Percentiles rank a stretch among this genome's conserved stretches.
These are phyloP conservation scores for Xylariaceae sp. DNA, from an alignment of 2,329 filamentous ascomycete species.

Conservation along the genomic window DNA sequence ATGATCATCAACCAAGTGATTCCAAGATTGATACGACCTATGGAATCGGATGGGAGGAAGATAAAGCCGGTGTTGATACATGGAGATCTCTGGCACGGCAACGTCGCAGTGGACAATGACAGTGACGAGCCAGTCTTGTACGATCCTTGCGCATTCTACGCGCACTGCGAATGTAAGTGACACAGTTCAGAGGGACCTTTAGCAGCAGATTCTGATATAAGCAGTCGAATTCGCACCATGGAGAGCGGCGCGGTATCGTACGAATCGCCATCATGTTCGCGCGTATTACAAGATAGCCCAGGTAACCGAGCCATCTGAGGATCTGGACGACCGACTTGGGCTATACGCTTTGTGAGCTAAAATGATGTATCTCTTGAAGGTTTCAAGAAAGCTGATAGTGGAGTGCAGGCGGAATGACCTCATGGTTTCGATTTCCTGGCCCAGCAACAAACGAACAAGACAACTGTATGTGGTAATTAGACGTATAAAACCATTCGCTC, in stretches of 20 bases:
- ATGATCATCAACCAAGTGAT: slow-evolving; percentile 28
- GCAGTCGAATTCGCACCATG: slow-evolving; percentile 2
- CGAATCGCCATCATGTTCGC: neutral
- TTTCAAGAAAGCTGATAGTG: neutral
- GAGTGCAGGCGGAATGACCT: neutral
- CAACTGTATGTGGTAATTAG: neutral
- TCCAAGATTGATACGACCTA: slow-evolving; percentile 28
- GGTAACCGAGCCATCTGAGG: neutral
- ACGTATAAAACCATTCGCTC: too few relatives aligned
- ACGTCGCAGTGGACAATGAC: slow-evolving; percentile 32
- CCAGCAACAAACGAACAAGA: neutral
- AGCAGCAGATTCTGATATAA: neutral
- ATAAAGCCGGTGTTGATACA: slow-evolving; percentile 35
- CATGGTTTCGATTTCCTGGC: neutral
- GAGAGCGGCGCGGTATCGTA: neutral
- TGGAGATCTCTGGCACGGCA: slow-evolving; percentile 42
- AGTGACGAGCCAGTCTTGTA: slow-evolving; percentile 35
- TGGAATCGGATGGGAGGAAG: slow-evolving; percentile 24
- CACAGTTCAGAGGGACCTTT: neutral
- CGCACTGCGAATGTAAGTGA: slow-evolving; percentile 35
- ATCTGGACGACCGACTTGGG: slow-evolving; percentile 2
- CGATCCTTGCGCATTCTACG: slow-evolving; percentile 38
- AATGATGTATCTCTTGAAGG: neutral
- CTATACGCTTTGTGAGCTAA: slow-evolving; percentile 5
- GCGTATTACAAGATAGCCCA: neutral